These are phyloP conservation scores for Monosporascus sp. DNA, from an alignment of 2,329 filamentous ascomycete genomes.

Conservation along the genomic window DNA sequence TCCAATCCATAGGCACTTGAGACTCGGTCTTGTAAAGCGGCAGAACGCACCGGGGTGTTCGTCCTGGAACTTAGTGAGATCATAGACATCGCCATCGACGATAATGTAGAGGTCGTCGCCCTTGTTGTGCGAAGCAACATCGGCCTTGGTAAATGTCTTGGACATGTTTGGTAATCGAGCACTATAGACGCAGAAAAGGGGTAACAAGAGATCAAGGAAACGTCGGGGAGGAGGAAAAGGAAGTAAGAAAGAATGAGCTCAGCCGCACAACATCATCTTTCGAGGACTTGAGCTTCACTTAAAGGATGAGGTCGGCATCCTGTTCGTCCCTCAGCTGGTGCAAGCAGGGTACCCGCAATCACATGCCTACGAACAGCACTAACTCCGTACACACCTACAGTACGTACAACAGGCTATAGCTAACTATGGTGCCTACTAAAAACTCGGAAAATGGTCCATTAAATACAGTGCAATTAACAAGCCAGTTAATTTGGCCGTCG, in stretches of 20 bases:
- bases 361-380: background rate
- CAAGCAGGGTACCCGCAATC: background rate
- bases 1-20: no score
- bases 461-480: background rate
- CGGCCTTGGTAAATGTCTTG: conserved; percentile 74
- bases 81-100: conserved; percentile 93
- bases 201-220: background rate
- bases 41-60: conserved; percentile 67
- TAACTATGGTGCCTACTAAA: background rate
- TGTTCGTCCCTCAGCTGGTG: background rate
- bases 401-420: background rate
- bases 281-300: background rate
- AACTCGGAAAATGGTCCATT: background rate
- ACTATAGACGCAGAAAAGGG: background rate
- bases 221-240: background rate
- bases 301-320: background rate
- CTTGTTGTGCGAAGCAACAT: conserved; percentile 92
- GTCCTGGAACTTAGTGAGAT: conserved; percentile 82
- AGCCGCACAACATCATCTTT: background rate
- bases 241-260: background rate
- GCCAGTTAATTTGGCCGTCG: background rate
- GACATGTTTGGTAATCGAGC: conserved; percentile 58
- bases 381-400: no score
- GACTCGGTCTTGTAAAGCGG: background rate
- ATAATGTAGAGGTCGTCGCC: conserved; percentile 80